Evolutionary conservation across 2,329 filamentous ascomycete genomes (phyloP).

Genomic region (Cercospora sojina): DNA sequence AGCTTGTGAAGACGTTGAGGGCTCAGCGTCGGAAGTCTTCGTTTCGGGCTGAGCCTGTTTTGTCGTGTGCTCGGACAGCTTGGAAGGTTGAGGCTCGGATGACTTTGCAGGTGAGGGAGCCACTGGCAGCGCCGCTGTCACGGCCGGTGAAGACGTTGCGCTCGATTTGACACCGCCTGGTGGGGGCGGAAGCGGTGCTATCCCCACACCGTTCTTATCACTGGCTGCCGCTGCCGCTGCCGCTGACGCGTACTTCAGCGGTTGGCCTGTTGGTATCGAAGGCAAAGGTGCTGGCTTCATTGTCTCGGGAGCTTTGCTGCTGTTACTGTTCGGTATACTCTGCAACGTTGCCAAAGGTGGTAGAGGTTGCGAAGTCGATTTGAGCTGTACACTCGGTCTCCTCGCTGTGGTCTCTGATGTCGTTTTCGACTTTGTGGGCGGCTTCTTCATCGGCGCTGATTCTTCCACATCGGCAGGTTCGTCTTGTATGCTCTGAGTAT

Average conservation of each 20-base stretch:
- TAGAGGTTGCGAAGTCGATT: conserved; percentile 67
- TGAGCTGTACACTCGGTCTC: conserved; percentile 83
- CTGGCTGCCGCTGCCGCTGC: conserved; percentile 89
- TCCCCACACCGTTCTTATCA: conserved; percentile 85
- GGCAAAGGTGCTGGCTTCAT: conserved; percentile 96
- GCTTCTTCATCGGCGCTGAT: conserved; percentile 47
- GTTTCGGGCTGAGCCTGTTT: conserved; percentile 35
- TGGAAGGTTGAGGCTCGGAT: conserved; percentile 27
- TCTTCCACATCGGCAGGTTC: conserved; percentile 63
- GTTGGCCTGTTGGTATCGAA: conserved; percentile 79
- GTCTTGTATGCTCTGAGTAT: conserved; percentile 87
- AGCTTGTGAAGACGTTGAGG: conserved; percentile 17
- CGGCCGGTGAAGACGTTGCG: conserved; percentile 57
- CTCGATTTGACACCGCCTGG: conserved; percentile 62
- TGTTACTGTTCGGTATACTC: conserved; percentile 64
- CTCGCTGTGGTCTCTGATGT: conserved; percentile 62
- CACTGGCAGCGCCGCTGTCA: conserved; percentile 43
- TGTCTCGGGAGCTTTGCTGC: conserved; percentile 57
- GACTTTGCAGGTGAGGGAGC: conserved; percentile 42
- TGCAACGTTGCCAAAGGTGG: conserved; percentile 91
- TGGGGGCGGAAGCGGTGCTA: conserved; percentile 88
- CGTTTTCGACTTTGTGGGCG: conserved; percentile 48
- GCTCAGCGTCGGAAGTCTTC: conserved; percentile 26
- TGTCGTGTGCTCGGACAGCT: conserved; percentile 30
- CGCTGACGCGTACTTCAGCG: conserved; percentile 93